Conservation (phyloP, 306 rosid species). For the Cyamopsis tetragonoloba region DNA sequence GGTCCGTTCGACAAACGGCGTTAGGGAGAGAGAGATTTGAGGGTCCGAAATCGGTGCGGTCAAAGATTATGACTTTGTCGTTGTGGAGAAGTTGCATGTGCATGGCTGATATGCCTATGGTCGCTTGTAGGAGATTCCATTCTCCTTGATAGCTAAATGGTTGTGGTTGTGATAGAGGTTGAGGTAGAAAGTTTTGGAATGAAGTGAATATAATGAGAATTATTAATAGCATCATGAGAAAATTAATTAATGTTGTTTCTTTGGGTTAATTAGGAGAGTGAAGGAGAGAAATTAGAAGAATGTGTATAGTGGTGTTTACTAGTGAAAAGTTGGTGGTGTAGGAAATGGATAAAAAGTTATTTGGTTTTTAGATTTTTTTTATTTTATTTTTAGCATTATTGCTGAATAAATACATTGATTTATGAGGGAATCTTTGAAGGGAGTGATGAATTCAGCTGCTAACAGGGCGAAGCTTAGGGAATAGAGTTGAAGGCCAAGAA, state of each 20-base stretch:
- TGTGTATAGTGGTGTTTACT: conserved; percentile 24
- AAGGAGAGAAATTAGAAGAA: conserved; percentile 25
- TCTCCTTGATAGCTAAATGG: conserved; percentile 32
- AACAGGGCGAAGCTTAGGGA: conserved; percentile 18
- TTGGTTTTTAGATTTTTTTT: too few species aligned
- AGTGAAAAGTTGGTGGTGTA: conserved; percentile 19
- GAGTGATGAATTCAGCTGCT: conserved; percentile 16
- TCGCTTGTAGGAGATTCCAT: conserved; percentile 59
- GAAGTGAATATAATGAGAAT: conserved; percentile 20
- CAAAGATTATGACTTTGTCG: conserved; percentile 61
- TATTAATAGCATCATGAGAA: conserved; percentile 1
- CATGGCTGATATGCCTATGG: conserved; percentile 75
- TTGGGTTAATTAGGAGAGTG: neutral
- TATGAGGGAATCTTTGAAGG: conserved; percentile 19
- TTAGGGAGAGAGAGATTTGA: conserved; percentile 52
- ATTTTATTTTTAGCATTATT: too few species aligned
- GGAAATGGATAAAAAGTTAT: too few species aligned
- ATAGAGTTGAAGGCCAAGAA: conserved; percentile 32
- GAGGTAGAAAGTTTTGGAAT: too few species aligned
- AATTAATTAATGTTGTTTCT: too few species aligned
- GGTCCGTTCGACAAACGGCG: conserved; percentile 36
- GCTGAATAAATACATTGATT: neutral
- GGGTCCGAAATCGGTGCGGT: conserved; percentile 72
- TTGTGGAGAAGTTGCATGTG: conserved; percentile 74
- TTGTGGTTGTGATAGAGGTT: neutral